A percentile compares a stretch with the other conserved stretches of the same genome.
phyloP scores from a whole-genome alignment of 805 yeast genomes.

The Kluyveromyces wickerhamii region DNA sequence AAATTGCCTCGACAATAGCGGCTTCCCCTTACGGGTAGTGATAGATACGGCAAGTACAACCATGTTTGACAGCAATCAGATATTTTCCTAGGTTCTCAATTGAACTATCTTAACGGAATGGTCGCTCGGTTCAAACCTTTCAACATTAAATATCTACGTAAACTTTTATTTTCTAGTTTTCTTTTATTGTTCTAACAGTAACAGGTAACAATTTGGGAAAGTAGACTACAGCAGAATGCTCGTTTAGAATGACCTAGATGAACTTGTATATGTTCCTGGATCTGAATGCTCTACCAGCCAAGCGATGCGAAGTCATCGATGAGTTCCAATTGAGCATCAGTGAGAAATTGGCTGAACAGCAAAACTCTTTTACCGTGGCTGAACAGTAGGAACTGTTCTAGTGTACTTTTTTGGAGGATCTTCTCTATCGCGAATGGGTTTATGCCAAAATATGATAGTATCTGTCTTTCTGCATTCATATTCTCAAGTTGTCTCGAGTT shows the following conservation, averaged over 20 bases:
- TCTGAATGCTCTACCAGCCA: background rate
- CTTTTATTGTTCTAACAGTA: too few relatives aligned
- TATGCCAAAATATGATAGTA: background rate
- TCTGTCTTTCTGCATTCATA: background rate
- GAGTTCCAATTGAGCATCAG: background rate
- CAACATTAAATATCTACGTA: too few relatives aligned
- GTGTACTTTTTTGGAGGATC: background rate
- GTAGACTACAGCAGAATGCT: too few relatives aligned
- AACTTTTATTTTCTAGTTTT: too few relatives aligned
- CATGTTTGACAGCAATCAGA: too few relatives aligned
- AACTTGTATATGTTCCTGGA: too few relatives aligned
- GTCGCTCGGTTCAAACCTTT: too few relatives aligned
- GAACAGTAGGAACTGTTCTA: background rate
- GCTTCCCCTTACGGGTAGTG: constrained; percentile 88
- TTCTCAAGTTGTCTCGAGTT: background rate
- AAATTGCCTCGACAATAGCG: constrained; percentile 87
- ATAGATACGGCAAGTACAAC: constrained; percentile 90
- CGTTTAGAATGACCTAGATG: too few relatives aligned
- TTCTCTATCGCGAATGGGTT: constrained; percentile 1
- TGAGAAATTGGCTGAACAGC: background rate
- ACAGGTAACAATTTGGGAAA: too few relatives aligned
- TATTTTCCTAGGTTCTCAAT: too few relatives aligned
- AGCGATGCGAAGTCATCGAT: background rate
- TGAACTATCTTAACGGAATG: too few relatives aligned
- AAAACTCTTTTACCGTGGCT: constrained; percentile 1